Evolutionary conservation across 768 basidiomycete species (phyloP), one percentile per base, ranked within the genome.

Genomic region (Phlebiopsis flavidoalba): DNA sequence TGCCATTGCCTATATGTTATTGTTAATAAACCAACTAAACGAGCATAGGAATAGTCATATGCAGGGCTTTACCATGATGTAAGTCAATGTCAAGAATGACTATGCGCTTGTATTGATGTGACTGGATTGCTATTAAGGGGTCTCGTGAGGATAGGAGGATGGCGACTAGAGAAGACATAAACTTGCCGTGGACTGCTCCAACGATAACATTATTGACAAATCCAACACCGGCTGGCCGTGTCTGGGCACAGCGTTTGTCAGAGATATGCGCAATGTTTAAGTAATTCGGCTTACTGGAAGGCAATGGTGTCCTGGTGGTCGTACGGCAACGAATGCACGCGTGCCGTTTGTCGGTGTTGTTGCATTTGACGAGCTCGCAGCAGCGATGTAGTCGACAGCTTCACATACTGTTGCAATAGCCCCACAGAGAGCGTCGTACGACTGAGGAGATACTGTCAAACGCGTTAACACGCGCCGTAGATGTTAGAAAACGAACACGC

Each of bases 221-320:
- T 72, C 96, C 98, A 71, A 98, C 98, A 0, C 96, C 96, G 10
- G 86, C 87, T 0, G 96, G 95, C 0, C 26, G 83, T 83, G 61
- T 94, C 85, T 72, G 68, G 22, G 1, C 5, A 31, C 26, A 31
- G 3, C 10, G 45, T 57, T 6, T n/a, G 7, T 35, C 48, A 49
- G 48, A 49, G 24, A 21, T 8, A 49, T 19, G 3, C 3, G 3
- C 4, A 4, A 24, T 11, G 51, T 31, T n/a, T 12, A 52, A 52
- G 19, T 14, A 31, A 24, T 31, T 49, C 14, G n/a, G 59, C 51
- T 26, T 37, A 69, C 69, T 64, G 94, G 93, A 1, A 90, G 91
- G 67, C 95, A 96, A 66, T 97, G 95, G 77, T 97, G 95, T 1
- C 96, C 95, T 0, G 95, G 95, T 0, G 95, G 95, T 52, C 95